Percentiles rank a stretch among this genome's conserved stretches.
These are phyloP conservation scores for Globisporangium nagaii DNA, from an alignment of 352 stramenopile species.

Conservation along the genomic window DNA sequence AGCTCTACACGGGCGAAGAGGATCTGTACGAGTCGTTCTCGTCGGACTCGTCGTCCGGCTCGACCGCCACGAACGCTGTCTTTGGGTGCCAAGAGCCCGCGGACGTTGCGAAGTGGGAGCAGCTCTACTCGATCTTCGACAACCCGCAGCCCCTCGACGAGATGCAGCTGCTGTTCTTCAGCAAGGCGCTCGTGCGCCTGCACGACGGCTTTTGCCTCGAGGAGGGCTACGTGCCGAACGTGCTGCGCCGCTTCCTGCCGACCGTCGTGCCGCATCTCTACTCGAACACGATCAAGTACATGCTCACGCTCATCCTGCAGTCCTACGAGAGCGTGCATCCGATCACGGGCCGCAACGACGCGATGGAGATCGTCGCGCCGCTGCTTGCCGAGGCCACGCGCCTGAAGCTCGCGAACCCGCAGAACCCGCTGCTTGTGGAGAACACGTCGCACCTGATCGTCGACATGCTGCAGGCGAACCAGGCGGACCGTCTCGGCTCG, in stretches of 20 bases:
- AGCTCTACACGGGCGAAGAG: conserved; percentile 84
- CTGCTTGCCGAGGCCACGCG: conserved; percentile 52
- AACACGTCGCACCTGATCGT: conserved; percentile 77
- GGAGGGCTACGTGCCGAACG: conserved; percentile 80
- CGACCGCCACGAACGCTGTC: conserved; percentile 48
- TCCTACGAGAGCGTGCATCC: conserved; percentile 86
- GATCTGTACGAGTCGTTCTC: conserved; percentile 87
- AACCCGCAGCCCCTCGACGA: conserved; percentile 74
- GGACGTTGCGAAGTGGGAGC: conserved; percentile 75
- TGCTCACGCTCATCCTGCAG: conserved; percentile 84
- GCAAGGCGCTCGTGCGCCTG: conserved; percentile 80
- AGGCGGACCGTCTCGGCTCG: conserved; percentile 74
- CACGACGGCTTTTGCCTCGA: conserved; percentile 85
- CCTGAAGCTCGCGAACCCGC: conserved; percentile 21
- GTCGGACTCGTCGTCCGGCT: conserved; percentile 74
- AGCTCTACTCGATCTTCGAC: conserved; percentile 80
- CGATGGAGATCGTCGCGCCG: conserved; percentile 78
- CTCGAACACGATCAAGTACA: conserved; percentile 88
- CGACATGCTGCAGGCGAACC: conserved; percentile 85
- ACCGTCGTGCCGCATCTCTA: conserved; percentile 79
- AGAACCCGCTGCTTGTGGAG: conserved; percentile 57
- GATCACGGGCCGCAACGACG: conserved; percentile 82
- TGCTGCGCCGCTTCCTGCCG: conserved; percentile 74
- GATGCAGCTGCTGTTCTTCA: conserved; percentile 86
- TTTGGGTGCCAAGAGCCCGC: conserved; percentile 75